These are phyloP conservation scores for Entomortierella lignicola DNA, from an alignment of 192 early-diverging fungal genomes.

Conservation along the genomic window DNA sequence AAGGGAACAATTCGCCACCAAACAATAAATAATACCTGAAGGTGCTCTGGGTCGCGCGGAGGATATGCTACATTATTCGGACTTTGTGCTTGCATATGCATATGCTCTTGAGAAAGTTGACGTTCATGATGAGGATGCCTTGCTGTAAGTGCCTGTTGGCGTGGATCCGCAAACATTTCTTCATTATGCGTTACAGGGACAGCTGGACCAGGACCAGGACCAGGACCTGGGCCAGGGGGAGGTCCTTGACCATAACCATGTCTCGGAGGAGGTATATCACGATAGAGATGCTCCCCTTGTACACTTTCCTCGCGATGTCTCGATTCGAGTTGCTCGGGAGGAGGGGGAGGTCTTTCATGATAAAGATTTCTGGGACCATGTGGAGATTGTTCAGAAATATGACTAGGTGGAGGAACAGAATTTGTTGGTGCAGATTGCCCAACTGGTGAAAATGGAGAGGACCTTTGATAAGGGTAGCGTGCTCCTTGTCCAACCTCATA, in stretches of 20 bases:
- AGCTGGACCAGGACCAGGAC: conserved; percentile 2
- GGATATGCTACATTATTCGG: neutral
- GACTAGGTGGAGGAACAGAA: neutral
- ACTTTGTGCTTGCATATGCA: conserved; percentile 15
- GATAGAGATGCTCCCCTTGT: conserved; percentile 2
- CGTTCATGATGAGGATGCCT: conserved; percentile 3
- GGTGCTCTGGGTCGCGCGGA: neutral
- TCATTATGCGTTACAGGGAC: neutral
- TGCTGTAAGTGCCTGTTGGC: neutral
- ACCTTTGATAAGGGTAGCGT: conserved; percentile 12
- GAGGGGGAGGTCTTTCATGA: conserved; percentile 6
- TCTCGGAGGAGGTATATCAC: conserved; percentile 2
- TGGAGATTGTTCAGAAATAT: conserved; percentile 2
- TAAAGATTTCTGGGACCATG: conserved; percentile 11
- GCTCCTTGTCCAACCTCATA: conserved; percentile 1
- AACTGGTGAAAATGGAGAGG: conserved; percentile 18
- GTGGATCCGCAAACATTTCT: neutral
- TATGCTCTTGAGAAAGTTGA: conserved; percentile 14
- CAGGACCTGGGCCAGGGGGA: neutral
- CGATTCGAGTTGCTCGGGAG: conserved; percentile 2
- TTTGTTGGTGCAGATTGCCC: neutral
- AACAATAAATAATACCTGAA: conserved; percentile 10
- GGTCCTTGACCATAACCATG: conserved; percentile 7
- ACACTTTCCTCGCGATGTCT: conserved; percentile 8
- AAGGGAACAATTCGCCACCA: neutral